Base-by-base conservation (phyloP, 345 rosid species). In the Eucalyptus regnans region DNA sequence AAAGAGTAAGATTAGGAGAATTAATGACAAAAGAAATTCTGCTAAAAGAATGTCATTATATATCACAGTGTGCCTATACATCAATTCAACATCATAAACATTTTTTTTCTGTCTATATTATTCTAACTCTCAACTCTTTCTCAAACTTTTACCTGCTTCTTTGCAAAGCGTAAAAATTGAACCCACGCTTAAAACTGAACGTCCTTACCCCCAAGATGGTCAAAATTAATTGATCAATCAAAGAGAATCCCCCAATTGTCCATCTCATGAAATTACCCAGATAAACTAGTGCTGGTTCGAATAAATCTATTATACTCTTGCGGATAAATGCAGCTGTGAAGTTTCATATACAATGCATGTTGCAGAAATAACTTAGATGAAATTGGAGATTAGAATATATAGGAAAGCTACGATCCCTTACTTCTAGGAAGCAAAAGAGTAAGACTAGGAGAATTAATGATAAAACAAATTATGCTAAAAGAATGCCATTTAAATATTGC, bases 81-180 rank as follows among this genome's bases (percentile, higher is more conserved):
- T 71, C 46, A 71, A 33, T 71, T 51, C 22, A 51, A 17, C 56
- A 51, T 51, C 22, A 8, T 51, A 51, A 51, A 17, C 22, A 51
- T 51, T 51, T 16, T 51, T 50, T 51, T 51, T 17, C 1, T 17
- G 1, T 51, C 22, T 51, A 17, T 51, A 17, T 16, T 51, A 51
- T 4, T 3, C 22, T 17, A 51, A 51, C 3, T 51, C 22, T 51
- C 56, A 51, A 51, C 54, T 51, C 4, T 51, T 51, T 17, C 22
- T 51, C 56, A 51, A 17, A 51, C 56, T 51, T 7, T 51, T 51
- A 17, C 56, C 3, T 7, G 0, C 18, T 0, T 50, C 17, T 50
- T 50, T 50, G 7, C 18, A 50, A 15, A 50, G 0, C 1, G 3
- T 50, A 18, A 2, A 51, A 51, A 9, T 51, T 0, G 0, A 17